A percentile compares a stretch with the other conserved stretches of the same genome.
phyloP scores from a whole-genome alignment of 2,329 filamentous ascomycete genomes.

The Sarocladiaceae sp. region DNA sequence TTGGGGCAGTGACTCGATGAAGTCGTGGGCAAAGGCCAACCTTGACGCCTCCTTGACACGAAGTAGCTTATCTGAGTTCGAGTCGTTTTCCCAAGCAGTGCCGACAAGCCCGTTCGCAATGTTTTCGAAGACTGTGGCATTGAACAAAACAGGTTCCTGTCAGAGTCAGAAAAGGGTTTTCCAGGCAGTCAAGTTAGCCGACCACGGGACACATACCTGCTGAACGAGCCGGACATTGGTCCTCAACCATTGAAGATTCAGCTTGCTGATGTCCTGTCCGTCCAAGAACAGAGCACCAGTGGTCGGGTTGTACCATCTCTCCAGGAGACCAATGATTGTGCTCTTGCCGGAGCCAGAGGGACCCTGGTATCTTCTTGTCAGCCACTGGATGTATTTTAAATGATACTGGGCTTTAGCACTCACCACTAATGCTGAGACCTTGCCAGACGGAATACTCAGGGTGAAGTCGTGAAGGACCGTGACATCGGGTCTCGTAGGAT shows the following conservation, averaged over 20 bases:
- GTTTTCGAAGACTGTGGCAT: constrained; percentile 49
- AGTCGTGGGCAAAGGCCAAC: constrained; percentile 47
- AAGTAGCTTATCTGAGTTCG: constrained; percentile 35
- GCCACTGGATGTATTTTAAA: too few species aligned
- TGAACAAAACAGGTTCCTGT: constrained; percentile 39
- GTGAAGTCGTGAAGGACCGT: constrained; percentile 28
- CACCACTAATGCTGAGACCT: constrained; percentile 24
- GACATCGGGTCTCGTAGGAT: constrained; percentile 29
- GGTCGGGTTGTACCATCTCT: constrained; percentile 19
- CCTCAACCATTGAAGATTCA: constrained; percentile 36
- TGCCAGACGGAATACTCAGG: constrained; percentile 30
- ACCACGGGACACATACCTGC: constrained; percentile 13
- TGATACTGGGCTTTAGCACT: too few species aligned
- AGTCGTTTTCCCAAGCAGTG: constrained; percentile 31
- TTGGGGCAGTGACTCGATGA: constrained; percentile 51
- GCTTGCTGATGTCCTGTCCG: constrained; percentile 18
- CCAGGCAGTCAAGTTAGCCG: too few species aligned
- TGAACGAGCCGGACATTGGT: constrained; percentile 39
- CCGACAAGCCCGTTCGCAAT: constrained; percentile 46
- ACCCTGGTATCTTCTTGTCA: too few species aligned
- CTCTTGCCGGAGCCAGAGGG: constrained; percentile 35
- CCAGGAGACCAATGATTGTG: constrained; percentile 24
- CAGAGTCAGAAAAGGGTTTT: too few species aligned
- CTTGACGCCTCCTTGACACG: constrained; percentile 42
- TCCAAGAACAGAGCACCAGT: constrained; percentile 23